Conservation (phyloP, 306 rosid genomes). For the Vachellia collinsii region DNA sequence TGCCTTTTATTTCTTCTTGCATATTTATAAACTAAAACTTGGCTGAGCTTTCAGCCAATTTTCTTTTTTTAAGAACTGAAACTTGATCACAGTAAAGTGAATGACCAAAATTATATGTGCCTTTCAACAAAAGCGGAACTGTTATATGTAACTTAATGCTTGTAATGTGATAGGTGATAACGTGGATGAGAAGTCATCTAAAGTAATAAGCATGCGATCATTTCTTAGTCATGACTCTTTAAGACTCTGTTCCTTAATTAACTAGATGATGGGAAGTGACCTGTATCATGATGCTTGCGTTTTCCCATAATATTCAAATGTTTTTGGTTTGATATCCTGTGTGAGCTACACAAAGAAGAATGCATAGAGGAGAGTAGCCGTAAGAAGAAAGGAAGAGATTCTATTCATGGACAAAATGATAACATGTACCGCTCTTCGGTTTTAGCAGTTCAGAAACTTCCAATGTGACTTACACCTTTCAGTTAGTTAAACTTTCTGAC, state of each 20-base stretch:
- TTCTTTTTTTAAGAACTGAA: background rate
- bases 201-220: conserved; percentile 26
- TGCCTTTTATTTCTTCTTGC: conserved; percentile 19
- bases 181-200: conserved; percentile 24
- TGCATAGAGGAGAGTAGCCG: background rate
- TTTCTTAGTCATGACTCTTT: conserved; percentile 7
- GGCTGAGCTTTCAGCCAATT: background rate
- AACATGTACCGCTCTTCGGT: background rate
- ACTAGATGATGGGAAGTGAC: no score
- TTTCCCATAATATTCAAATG: conserved; percentile 10
- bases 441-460: background rate
- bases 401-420: background rate
- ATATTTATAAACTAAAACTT: conserved; percentile 13
- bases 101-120: conserved; percentile 6
- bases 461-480: background rate
- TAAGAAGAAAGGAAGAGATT: background rate
- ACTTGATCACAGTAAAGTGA: conserved; percentile 11
- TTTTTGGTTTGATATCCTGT: background rate
- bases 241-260: conserved; percentile 17
- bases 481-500: background rate
- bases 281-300: background rate
- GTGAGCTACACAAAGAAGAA: background rate
- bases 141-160: conserved; percentile 21
- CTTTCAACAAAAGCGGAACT: background rate
- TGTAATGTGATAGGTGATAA: conserved; percentile 30